Evolutionary conservation across 2,329 filamentous ascomycete genomes (phyloP).

Genomic region (Alternaria angustiovoidea): DNA sequence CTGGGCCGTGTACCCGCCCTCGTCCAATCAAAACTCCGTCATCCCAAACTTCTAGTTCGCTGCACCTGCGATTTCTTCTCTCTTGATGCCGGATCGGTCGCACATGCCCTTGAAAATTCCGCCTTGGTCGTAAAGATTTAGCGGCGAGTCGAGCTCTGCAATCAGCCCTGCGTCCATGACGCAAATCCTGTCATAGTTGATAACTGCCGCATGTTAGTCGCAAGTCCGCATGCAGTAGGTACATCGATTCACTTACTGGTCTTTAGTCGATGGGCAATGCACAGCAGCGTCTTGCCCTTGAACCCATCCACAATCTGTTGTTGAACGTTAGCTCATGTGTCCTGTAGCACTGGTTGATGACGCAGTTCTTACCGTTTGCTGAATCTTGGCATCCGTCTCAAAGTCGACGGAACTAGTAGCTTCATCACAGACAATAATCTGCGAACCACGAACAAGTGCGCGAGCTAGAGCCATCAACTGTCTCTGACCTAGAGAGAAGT

Average conservation of each 20-base stretch:
- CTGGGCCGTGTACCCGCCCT: constrained; percentile 21
- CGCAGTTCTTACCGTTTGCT: constrained; percentile 76
- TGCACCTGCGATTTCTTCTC: constrained; percentile 56
- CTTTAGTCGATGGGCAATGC: constrained; percentile 89
- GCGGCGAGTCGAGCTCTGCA: constrained; percentile 82
- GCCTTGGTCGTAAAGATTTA: constrained; percentile 73
- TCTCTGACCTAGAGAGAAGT: constrained; percentile 77
- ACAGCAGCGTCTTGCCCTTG: constrained; percentile 84
- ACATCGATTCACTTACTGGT: constrained; percentile 57
- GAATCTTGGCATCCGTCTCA: constrained; percentile 96
- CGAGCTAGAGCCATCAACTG: constrained; percentile 95
- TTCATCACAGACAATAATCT: constrained; percentile 97
- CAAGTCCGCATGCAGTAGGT: background rate
- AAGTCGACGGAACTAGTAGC: constrained; percentile 72
- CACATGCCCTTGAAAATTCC: constrained; percentile 93
- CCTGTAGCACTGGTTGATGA: background rate
- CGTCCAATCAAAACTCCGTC: constrained; percentile 9
- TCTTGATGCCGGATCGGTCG: constrained; percentile 78
- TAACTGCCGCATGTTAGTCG: constrained; percentile 60
- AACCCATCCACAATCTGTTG: constrained; percentile 85
- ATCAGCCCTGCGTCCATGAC: constrained; percentile 94
- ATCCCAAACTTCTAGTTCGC: constrained; percentile 12
- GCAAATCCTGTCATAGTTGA: constrained; percentile 93
- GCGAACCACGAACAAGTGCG: constrained; percentile 83
- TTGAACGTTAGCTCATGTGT: constrained; percentile 62